Evolutionary conservation across 1,139 yeast species (phyloP).

Genomic region (Diutina ranongensis): DNA sequence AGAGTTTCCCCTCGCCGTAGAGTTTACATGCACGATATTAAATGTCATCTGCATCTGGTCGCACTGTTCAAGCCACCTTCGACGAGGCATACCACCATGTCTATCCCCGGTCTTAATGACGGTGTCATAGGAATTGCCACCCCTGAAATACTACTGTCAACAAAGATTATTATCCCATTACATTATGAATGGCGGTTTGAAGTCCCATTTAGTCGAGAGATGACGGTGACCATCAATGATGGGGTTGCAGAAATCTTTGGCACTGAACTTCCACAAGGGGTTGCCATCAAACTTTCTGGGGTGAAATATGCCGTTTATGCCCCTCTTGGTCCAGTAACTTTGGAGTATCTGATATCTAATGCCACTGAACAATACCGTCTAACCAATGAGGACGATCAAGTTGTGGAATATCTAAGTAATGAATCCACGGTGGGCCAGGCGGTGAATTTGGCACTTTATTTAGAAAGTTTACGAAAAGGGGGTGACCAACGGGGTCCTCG

Average conservation of each 20-base stretch:
- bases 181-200: conserved; percentile 82
- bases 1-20: too few species aligned
- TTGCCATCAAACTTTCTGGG: conserved; percentile 49
- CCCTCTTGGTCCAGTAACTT: conserved; percentile 43
- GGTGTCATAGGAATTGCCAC: neutral
- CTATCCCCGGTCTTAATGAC: neutral
- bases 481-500: conserved; percentile 39
- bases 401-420: conserved; percentile 54
- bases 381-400: conserved; percentile 19
- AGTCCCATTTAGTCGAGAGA: conserved; percentile 43
- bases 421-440: conserved; percentile 59
- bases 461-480: conserved; percentile 47
- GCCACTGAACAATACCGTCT: conserved; percentile 31
- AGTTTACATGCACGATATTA: too few species aligned
- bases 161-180: conserved; percentile 20
- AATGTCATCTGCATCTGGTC: too few species aligned
- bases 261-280: conserved; percentile 73
- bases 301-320: conserved; percentile 46
- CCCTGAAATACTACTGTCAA: neutral
- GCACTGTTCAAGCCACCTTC: too few species aligned
- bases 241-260: conserved; percentile 92
- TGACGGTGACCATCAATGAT: conserved; percentile 42
- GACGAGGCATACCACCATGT: neutral
- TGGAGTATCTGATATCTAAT: conserved; percentile 40
- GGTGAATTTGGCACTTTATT: conserved; percentile 62